Conservation (phyloP, 768 basidiomycete species). For the Amanita phalloides region DNA sequence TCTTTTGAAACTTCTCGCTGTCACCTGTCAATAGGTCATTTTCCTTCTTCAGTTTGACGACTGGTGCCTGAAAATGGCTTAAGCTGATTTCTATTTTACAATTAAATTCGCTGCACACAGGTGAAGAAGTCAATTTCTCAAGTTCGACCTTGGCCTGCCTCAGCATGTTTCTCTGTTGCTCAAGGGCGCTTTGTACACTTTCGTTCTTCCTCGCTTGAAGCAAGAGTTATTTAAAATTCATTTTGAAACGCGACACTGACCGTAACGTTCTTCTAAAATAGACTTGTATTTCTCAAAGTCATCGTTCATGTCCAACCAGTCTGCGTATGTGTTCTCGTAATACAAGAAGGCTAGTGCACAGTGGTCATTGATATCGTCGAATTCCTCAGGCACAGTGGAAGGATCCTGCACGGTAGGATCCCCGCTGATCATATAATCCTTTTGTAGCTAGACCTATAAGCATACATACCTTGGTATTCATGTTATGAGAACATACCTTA, state of each 20-base stretch:
- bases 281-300: conserved; percentile 62
- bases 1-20: conserved; percentile 68
- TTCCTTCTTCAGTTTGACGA: conserved; percentile 50
- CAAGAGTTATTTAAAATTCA: conserved; percentile 5
- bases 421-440: conserved; percentile 45
- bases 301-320: conserved; percentile 60
- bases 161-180: conserved; percentile 39
- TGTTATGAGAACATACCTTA: conserved; percentile 41
- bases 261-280: conserved; percentile 65
- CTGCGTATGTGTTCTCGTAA: conserved; percentile 52
- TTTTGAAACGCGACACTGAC: conserved; percentile 26
- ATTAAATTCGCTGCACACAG: conserved; percentile 25
- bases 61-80: conserved; percentile 35
- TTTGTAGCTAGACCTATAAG: conserved; percentile 20
- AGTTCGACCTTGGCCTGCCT: conserved; percentile 39
- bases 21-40: conserved; percentile 61
- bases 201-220: conserved; percentile 59
- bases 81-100: conserved; percentile 3
- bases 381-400: conserved; percentile 56
- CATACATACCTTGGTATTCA: conserved; percentile 14
- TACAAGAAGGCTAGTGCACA: conserved; percentile 72
- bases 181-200: conserved; percentile 51
- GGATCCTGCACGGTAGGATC: conserved; percentile 61
- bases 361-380: conserved; percentile 65
- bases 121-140: conserved; percentile 49